Evolutionary conservation across 139 green algal genomes (phyloP), one percentile per base, ranked within the genome.

Genomic region (Chlorella sorokiniana): DNA sequence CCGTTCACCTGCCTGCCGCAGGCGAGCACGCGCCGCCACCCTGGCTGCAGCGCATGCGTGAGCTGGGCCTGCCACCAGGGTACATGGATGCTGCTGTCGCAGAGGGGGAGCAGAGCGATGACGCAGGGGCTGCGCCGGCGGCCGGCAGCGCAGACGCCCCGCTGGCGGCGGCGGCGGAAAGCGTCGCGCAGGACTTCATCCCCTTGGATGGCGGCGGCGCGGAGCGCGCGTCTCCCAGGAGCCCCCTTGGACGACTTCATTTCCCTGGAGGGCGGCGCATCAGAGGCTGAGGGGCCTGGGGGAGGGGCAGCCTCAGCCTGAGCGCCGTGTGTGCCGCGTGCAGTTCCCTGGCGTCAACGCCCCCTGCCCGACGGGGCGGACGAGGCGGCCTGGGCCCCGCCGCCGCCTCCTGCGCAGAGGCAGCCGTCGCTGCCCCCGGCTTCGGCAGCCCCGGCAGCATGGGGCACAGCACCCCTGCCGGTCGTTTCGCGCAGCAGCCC

Each of bases 11-110:
- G n/a, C 41, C 40, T 23, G 23, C 14, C 69, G 64, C 77, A 82
- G 77, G 77, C 0, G 48, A 56, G 20, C 38, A 72, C 10, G 83
- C 82, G 38, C 86, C 86, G 31, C 86, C 86, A 22, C 86, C 86
- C 29, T 90, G 86, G 86, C 83, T 90, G 33, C 59, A 81, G 4
- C 84, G 77, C 79, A 90, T 90, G 86, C 78, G 74, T 22, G 64
- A 76, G 78, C 38, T 90, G 33, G 86, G 86, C 33, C 81, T 86
- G 59, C 86, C 86, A 2, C 86, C 86, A 3, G 77, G 72, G 8
- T 90, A 86, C 79, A 38, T 79, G 38, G 45, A 18, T 56, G 73
- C 59, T 22, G 48, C 35, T 54, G 35, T 27, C 23, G 31, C 3
- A 25, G 6, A 5, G n/a, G 22, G 9, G 27, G 29, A 27, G 20